phyloP scores from a whole-genome alignment of 768 basidiomycete genomes.

The Pleurotus cornucopiae region DNA sequence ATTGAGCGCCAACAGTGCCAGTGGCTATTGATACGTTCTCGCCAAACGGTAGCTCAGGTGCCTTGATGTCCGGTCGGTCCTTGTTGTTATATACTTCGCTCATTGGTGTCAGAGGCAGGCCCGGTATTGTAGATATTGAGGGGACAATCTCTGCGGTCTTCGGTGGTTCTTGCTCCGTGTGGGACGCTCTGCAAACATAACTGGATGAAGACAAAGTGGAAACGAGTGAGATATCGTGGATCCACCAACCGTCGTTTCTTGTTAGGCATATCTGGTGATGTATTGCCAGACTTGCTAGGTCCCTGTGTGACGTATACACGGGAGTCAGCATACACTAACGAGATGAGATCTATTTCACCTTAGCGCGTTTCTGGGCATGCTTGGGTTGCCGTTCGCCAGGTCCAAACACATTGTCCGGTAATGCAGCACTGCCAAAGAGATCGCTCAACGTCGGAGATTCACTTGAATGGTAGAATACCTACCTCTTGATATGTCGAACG shows the following conservation, averaged over 20 bases:
- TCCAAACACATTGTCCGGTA: conserved; percentile 84
- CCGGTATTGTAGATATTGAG: conserved; percentile 25
- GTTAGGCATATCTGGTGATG: conserved; percentile 69
- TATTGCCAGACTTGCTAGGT: conserved; percentile 54
- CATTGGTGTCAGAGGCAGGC: conserved; percentile 23
- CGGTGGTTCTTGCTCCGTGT: conserved; percentile 20
- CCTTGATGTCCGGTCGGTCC: conserved; percentile 41
- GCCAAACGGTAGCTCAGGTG: conserved; percentile 56
- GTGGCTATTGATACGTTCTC: conserved; percentile 58
- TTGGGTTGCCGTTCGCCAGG: conserved; percentile 75
- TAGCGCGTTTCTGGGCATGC: conserved; percentile 68
- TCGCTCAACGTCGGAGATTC: conserved; percentile 6
- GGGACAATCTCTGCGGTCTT: conserved; percentile 35
- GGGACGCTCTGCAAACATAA: conserved; percentile 39
- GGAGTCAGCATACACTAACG: background rate
- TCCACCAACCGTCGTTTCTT: conserved; percentile 77
- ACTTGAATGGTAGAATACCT: conserved; percentile 15
- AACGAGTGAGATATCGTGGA: conserved; percentile 15
- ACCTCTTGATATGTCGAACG: conserved; percentile 92
- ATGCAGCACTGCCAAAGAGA: conserved; percentile 46
- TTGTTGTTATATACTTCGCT: conserved; percentile 26
- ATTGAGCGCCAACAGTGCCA: conserved; percentile 18
- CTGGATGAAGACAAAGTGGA: conserved; percentile 27
- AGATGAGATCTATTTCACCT: conserved; percentile 35
- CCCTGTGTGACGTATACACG: conserved; percentile 34